Base-by-base conservation (phyloP, 2,329 filamentous ascomycete species). In the Fusarium aywerte region DNA sequence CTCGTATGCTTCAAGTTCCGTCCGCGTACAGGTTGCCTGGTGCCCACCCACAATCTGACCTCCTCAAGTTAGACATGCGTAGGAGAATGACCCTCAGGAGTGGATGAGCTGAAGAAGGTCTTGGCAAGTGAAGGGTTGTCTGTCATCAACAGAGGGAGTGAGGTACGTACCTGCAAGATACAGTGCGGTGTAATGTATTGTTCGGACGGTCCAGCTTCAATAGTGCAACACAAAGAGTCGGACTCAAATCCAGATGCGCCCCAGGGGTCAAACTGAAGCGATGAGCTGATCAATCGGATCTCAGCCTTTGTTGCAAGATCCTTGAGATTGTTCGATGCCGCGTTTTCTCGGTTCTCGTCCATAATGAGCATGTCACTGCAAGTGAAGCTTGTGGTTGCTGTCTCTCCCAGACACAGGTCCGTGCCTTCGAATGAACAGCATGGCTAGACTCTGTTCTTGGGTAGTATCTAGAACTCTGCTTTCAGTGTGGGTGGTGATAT, bases 361-460 rank as follows among this genome's bases (percentile, higher is more conserved):
- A 40, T 29, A 29, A 25, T 43, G 38, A 27, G 16, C 21, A 39
- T 43, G 16, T 32, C 55, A 60, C 29, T 35, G 29, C 16, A 55
- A 13, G n/a, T 23, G 35, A 50, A 49, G 33, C 38, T 50, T 49
- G 40, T 35, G 58, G 44, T 29, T n/a, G 21, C 20, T 32, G 11
- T 36, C 29, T 38, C 18, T 29, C n/a, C 23, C 9, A 36, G 20
- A 16, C 25, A 18, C 21, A 29, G 33, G 53, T n/a, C 47, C 15
- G 47, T 57, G 58, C 25, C 32, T 50, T 51, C n/a, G 35, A 23
- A 38, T 27, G 43, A 40, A 40, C 13, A 13, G 20, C 23, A 48
- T 55, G 43, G 55, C 21, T 23, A 52, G 33, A 15, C 33, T 31
- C 31, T 42, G 35, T 48, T 39, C 48, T 44, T 55, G 16, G 42